Conservation (phyloP, 2,329 filamentous ascomycete genomes). For the Alternaria longipes region DNA sequence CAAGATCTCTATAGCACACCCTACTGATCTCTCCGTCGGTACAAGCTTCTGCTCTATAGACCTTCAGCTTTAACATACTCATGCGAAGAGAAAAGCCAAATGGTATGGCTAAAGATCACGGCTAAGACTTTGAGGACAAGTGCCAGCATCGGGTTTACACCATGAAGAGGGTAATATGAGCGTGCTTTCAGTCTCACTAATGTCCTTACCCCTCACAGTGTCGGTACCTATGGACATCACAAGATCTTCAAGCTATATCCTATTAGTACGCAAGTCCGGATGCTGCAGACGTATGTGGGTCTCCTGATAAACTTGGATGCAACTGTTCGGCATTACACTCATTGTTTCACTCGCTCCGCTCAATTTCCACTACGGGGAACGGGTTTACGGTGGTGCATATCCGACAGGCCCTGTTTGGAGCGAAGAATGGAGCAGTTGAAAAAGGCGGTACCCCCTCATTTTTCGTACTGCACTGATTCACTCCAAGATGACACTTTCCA, state of each 20-base stretch:
- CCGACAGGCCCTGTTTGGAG: not conserved
- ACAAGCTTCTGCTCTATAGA: not conserved
- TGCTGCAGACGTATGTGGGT: constrained; percentile 2
- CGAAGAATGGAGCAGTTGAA: not conserved
- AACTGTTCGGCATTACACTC: not conserved
- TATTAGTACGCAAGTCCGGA: not conserved
- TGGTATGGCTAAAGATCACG: not conserved
- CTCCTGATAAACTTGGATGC: constrained; percentile 2
- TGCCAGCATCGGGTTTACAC: not conserved
- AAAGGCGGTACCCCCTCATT: constrained; percentile 13
- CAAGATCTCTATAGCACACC: too few species aligned
- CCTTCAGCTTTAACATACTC: not conserved
- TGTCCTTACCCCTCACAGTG: not conserved
- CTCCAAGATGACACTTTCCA: constrained; percentile 7
- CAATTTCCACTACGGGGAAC: constrained; percentile 3
- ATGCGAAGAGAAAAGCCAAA: not conserved
- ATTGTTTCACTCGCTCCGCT: constrained; percentile 3
- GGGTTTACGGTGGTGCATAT: not conserved
- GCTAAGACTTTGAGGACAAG: not conserved
- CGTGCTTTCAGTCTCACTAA: not conserved
- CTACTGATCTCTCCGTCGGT: not conserved
- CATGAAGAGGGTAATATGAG: not conserved
- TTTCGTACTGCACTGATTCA: constrained; percentile 8
- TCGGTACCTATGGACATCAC: constrained; percentile 10
- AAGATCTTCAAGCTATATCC: constrained; percentile 4